phyloP scores from a whole-genome alignment of 2,329 filamentous ascomycete genomes.

The Xylariaceae sp. region DNA sequence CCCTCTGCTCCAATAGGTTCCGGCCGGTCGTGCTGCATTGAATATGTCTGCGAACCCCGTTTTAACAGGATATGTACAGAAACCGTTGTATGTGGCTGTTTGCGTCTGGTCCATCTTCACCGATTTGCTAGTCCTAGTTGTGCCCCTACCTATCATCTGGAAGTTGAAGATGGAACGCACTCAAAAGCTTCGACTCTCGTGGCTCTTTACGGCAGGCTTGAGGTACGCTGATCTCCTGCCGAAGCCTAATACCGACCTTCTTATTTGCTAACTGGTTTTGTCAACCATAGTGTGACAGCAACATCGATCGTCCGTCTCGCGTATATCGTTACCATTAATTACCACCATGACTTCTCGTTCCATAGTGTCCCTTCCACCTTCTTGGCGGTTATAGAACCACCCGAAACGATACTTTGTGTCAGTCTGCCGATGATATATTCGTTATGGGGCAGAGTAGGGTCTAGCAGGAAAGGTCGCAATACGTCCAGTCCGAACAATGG shows the following conservation, averaged over 20 bases:
- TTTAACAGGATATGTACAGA: slow-evolving; percentile 11
- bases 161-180: slow-evolving; percentile 28
- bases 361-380: slow-evolving; percentile 29
- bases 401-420: slow-evolving; percentile 30
- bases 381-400: slow-evolving; percentile 28
- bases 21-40: neutral
- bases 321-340: slow-evolving; percentile 29
- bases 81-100: slow-evolving; percentile 28
- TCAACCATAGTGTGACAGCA: slow-evolving; percentile 25
- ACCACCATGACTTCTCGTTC: slow-evolving; percentile 32
- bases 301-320: slow-evolving; percentile 29
- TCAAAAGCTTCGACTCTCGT: slow-evolving; percentile 30
- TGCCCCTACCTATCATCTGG: slow-evolving; percentile 31
- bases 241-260: neutral
- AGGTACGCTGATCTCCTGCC: slow-evolving; percentile 11
- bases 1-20: neutral
- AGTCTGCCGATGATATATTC: slow-evolving; percentile 34
- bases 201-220: slow-evolving; percentile 29
- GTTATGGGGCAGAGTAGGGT: slow-evolving; percentile 18
- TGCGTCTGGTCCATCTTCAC: slow-evolving; percentile 32
- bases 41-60: neutral
- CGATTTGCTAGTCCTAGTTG: slow-evolving; percentile 26
- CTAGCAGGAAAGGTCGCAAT: neutral
- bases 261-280: slow-evolving; percentile 1
- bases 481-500: neutral